phyloP scores from a whole-genome alignment of 805 yeast genomes.

The Metschnikowia aberdeeniae region DNA sequence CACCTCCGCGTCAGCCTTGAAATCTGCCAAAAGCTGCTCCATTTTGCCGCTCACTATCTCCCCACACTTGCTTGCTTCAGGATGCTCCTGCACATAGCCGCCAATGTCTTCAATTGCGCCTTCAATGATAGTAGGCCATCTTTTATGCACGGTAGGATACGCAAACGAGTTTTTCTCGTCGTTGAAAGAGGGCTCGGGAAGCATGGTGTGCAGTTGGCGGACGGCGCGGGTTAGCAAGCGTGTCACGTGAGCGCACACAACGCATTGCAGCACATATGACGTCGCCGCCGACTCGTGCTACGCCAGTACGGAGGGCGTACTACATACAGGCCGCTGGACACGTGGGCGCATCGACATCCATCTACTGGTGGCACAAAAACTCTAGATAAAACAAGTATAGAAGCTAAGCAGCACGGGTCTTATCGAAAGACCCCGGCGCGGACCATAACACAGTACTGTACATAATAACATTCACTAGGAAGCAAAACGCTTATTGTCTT shows the following conservation, averaged over 20 bases:
- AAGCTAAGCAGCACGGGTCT: conserved; percentile 1
- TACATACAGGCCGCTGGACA: too few relatives aligned
- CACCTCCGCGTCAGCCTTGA: conserved; percentile 36
- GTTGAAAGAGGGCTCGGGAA: conserved; percentile 56
- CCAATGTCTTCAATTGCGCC: conserved; percentile 63
- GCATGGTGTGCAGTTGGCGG: conserved; percentile 19
- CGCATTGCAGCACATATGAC: too few relatives aligned
- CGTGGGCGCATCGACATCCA: too few relatives aligned
- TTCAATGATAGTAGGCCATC: conserved; percentile 85
- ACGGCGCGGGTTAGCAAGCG: background rate
- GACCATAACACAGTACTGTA: conserved; percentile 13
- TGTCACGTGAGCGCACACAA: background rate
- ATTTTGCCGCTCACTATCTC: conserved; percentile 40
- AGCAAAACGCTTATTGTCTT: conserved; percentile 21
- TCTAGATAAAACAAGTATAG: conserved; percentile 4
- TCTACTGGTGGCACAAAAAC: background rate
- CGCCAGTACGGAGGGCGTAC: too few relatives aligned
- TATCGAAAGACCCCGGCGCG: conserved; percentile 4
- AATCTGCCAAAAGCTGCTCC: conserved; percentile 38
- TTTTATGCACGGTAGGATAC: conserved; percentile 63
- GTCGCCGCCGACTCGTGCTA: too few relatives aligned
- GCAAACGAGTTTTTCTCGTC: conserved; percentile 79
- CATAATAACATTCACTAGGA: conserved; percentile 6
- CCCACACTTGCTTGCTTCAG: conserved; percentile 44
- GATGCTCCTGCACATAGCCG: conserved; percentile 14